Conservation (phyloP, 768 basidiomycete genomes). For the Hypsizygus marmoreus region DNA sequence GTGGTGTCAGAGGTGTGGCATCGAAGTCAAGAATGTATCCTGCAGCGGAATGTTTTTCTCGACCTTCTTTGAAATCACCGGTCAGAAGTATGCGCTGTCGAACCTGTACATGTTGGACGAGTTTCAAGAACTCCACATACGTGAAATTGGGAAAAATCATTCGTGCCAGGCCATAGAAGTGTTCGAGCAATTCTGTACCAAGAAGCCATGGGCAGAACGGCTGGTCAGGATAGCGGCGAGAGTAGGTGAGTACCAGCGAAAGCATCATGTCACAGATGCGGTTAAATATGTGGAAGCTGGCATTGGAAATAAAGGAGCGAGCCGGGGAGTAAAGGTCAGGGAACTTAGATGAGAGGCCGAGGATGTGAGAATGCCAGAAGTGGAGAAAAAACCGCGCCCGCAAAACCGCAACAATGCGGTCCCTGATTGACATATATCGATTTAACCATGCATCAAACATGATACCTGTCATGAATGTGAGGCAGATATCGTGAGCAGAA, state of each 20-base stretch:
- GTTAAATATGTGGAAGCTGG: conserved; percentile 29
- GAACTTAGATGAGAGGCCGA: conserved; percentile 10
- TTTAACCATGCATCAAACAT: conserved; percentile 28
- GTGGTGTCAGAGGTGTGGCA: not conserved
- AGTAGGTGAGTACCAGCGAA: conserved; percentile 18
- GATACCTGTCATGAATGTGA: conserved; percentile 9
- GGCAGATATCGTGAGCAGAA: not conserved
- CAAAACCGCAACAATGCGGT: conserved; percentile 18
- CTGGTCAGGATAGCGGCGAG: conserved; percentile 17
- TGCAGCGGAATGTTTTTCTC: not conserved
- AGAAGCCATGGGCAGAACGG: conserved; percentile 26
- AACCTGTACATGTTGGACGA: conserved; percentile 26
- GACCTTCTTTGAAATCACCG: conserved; percentile 3
- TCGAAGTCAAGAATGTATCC: conserved; percentile 2
- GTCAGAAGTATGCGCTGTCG: conserved; percentile 26
- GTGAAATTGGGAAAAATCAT: conserved; percentile 29
- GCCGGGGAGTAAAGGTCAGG: conserved; percentile 22
- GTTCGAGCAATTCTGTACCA: conserved; percentile 27
- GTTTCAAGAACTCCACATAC: conserved; percentile 24
- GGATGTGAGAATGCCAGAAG: conserved; percentile 17
- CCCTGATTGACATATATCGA: conserved; percentile 13
- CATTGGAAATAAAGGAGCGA: conserved; percentile 23
- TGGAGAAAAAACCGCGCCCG: conserved; percentile 24
- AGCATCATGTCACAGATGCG: conserved; percentile 26
- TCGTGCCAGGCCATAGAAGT: conserved; percentile 28